Evolutionary conservation across 2,329 filamentous ascomycete genomes (phyloP).

Genomic region (Stenocarpella maydis): DNA sequence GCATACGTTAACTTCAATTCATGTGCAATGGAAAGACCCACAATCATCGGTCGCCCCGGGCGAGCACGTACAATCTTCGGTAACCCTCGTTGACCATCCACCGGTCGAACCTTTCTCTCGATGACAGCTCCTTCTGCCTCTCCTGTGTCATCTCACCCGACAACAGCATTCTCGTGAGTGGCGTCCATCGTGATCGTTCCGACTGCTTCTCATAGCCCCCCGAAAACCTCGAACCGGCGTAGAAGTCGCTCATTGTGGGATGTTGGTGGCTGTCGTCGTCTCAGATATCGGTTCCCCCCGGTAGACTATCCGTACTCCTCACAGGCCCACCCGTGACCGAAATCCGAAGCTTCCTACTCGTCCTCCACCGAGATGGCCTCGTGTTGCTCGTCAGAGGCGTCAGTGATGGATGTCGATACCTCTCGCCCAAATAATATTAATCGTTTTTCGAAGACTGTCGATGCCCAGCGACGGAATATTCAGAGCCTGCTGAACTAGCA

Average conservation of each 20-base stretch:
- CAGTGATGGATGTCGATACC: neutral
- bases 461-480: constrained; percentile 45
- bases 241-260: constrained; percentile 47
- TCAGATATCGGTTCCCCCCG: constrained; percentile 22
- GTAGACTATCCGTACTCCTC: constrained; percentile 36
- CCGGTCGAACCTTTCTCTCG: constrained; percentile 77
- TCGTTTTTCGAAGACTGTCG: constrained; percentile 21
- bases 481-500: constrained; percentile 64
- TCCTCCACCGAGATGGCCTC: constrained; percentile 4
- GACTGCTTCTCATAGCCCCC: constrained; percentile 56
- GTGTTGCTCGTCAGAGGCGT: neutral
- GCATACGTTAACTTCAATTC: constrained; percentile 38
- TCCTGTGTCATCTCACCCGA: constrained; percentile 84
- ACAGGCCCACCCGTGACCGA: constrained; percentile 31
- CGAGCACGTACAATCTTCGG: constrained; percentile 72
- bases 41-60: neutral
- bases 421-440: neutral
- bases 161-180: constrained; percentile 81
- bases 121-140: constrained; percentile 71
- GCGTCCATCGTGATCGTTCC: constrained; percentile 83
- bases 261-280: constrained; percentile 31
- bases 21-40: constrained; percentile 28
- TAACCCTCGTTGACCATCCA: constrained; percentile 95
- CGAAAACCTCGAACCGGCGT: constrained; percentile 41
- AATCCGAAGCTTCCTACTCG: constrained; percentile 1